Evolutionary conservation across 805 yeast species (phyloP).

Genomic region (Spathaspora gorwiae): DNA sequence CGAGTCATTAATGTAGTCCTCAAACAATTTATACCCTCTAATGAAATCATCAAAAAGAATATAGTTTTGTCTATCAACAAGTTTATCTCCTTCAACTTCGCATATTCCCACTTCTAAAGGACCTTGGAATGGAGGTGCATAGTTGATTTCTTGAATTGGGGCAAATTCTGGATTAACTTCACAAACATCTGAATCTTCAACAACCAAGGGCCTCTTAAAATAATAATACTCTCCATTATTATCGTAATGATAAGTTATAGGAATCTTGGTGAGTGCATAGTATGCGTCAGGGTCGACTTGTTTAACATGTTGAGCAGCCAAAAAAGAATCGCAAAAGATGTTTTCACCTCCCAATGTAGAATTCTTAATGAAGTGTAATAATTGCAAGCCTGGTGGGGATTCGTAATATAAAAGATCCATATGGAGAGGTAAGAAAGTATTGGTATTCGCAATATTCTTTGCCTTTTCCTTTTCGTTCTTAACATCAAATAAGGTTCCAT

Average conservation of each 20-base stretch:
- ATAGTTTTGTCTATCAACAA: constrained; percentile 8
- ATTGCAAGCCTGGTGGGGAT: constrained; percentile 76
- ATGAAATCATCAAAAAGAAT: constrained; percentile 49
- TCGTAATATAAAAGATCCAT: constrained; percentile 76
- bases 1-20: constrained; percentile 48
- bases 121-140: constrained; percentile 82
- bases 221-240: constrained; percentile 59
- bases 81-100: constrained; percentile 33
- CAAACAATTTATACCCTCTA: constrained; percentile 59
- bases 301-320: constrained; percentile 55
- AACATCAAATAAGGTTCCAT: constrained; percentile 70
- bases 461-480: constrained; percentile 42
- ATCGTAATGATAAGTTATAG: constrained; percentile 65
- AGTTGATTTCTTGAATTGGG: constrained; percentile 54
- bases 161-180: constrained; percentile 12
- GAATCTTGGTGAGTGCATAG: constrained; percentile 55
- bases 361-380: constrained; percentile 56
- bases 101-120: constrained; percentile 60
- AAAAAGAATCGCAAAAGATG: constrained; percentile 64
- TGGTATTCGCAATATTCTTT: constrained; percentile 67
- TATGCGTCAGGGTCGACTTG: constrained; percentile 59
- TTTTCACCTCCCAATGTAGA: constrained; percentile 64
- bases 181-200: constrained; percentile 37
- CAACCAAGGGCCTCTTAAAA: constrained; percentile 58
- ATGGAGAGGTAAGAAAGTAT: constrained; percentile 62